Percentiles rank a stretch among this genome's conserved stretches.
Conservation (phyloP, 2,329 filamentous ascomycete genomes). For the Paramyrothecium roridum region DNA sequence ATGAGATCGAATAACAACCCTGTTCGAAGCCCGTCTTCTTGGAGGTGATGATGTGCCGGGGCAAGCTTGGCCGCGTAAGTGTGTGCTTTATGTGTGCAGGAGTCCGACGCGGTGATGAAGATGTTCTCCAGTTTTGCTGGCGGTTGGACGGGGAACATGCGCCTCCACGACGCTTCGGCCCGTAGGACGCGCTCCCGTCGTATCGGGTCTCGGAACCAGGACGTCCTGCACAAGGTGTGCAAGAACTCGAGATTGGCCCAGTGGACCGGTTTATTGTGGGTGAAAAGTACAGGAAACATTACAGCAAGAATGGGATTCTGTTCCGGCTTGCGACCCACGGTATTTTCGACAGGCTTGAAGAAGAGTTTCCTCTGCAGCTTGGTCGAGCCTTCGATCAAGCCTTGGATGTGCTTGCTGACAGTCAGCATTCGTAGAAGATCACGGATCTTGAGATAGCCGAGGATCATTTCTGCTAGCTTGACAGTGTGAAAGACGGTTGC, state of each 20-base stretch:
- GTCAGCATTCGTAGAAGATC: neutral
- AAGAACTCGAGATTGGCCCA: neutral
- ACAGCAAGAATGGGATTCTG: neutral
- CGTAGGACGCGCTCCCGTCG: neutral
- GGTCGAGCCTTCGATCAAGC: neutral
- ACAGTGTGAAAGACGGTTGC: neutral
- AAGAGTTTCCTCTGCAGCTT: neutral
- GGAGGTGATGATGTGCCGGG: neutral
- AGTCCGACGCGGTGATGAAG: neutral
- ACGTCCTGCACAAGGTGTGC: neutral
- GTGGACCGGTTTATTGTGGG: neutral
- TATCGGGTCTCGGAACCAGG: neutral
- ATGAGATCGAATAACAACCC: neutral
- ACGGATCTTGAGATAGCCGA: neutral
- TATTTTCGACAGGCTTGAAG: neutral
- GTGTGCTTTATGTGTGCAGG: neutral
- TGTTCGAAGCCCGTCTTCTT: neutral
- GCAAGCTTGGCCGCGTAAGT: neutral
- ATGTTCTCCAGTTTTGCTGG: neutral
- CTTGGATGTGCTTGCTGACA: neutral
- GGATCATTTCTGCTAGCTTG: neutral
- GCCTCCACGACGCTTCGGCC: neutral
- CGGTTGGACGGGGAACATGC: conserved; percentile 1
- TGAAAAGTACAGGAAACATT: neutral
- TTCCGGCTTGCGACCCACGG: neutral